A percentile compares a stretch with the other conserved stretches of the same genome.
These are phyloP conservation scores for Phanerochaete carnosa DNA, from an alignment of 768 basidiomycete genomes.

Conservation along the genomic window DNA sequence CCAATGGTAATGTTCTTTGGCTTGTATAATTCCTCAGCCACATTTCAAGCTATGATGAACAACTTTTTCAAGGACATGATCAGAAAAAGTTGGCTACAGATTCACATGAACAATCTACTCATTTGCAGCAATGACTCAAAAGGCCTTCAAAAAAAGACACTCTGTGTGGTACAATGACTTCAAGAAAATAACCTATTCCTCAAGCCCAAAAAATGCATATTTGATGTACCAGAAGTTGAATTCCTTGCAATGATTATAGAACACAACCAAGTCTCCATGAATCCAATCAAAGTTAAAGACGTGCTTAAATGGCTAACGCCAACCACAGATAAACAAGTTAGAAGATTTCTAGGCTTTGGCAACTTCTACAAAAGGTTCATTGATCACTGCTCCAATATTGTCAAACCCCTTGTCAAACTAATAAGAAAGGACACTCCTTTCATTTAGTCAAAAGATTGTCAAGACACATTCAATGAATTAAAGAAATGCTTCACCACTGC, in stretches of 20 bases:
- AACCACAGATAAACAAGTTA: conserved; percentile 16
- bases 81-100: conserved; percentile 29
- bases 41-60: conserved; percentile 32
- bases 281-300: conserved; percentile 28
- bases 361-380: conserved; percentile 31
- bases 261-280: conserved; percentile 22
- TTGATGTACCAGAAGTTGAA: conserved; percentile 23
- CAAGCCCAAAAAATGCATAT: conserved; percentile 36
- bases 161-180: conserved; percentile 20
- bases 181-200: conserved; percentile 27
- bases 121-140: conserved; percentile 23
- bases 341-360: conserved; percentile 25
- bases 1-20: conserved; percentile 39
- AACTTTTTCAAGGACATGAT: conserved; percentile 29
- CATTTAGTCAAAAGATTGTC: conserved; percentile 8
- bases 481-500: conserved; percentile 17
- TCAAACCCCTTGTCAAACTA: conserved; percentile 15
- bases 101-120: conserved; percentile 41
- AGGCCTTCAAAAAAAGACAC: conserved; percentile 18
- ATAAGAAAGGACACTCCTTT: conserved; percentile 12
- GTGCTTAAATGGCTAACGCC: conserved; percentile 29
- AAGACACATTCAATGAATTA: conserved; percentile 17
- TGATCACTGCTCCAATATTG: conserved; percentile 18
- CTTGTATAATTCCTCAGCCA: conserved; percentile 32
- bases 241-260: conserved; percentile 30